These are phyloP conservation scores for Sporobolus alterniflorus DNA, from an alignment of 202 grass and related monocot genomes.

Conservation along the genomic window DNA sequence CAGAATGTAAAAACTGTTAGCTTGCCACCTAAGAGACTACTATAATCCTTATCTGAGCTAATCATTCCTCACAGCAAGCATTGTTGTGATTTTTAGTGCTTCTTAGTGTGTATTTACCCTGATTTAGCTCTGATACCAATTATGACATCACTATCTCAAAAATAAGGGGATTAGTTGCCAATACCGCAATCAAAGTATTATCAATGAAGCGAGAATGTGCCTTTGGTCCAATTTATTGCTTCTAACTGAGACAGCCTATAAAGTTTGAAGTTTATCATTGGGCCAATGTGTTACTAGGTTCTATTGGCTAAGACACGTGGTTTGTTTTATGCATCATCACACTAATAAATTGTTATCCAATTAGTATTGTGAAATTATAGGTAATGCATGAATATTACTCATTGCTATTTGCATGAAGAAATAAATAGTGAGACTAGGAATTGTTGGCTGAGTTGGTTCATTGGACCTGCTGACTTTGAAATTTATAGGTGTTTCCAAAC, in stretches of 20 bases:
- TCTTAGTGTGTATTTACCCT: too few species aligned
- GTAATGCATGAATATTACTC: neutral
- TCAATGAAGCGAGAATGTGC: too few species aligned
- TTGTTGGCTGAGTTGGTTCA: neutral
- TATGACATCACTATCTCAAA: too few species aligned
- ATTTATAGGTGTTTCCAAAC: neutral
- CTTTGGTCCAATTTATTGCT: neutral
- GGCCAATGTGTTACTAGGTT: constrained; percentile 10
- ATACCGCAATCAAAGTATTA: too few species aligned
- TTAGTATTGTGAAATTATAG: neutral
- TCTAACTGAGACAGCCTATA: neutral
- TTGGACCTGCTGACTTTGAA: neutral
- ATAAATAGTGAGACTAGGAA: neutral
- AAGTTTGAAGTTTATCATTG: constrained; percentile 10
- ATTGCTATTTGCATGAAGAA: neutral
- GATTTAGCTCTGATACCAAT: too few species aligned
- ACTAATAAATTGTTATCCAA: neutral
- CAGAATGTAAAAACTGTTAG: too few species aligned
- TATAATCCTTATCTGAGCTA: too few species aligned
- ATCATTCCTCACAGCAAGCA: too few species aligned
- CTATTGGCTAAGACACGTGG: neutral
- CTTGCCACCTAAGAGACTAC: too few species aligned
- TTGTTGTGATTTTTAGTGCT: too few species aligned
- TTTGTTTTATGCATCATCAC: neutral
- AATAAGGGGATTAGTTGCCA: too few species aligned